Percentiles rank a stretch among this genome's conserved stretches.
These are phyloP conservation scores for Leishmania arabica DNA, from an alignment of 208 protist genomes.

Conservation along the genomic window DNA sequence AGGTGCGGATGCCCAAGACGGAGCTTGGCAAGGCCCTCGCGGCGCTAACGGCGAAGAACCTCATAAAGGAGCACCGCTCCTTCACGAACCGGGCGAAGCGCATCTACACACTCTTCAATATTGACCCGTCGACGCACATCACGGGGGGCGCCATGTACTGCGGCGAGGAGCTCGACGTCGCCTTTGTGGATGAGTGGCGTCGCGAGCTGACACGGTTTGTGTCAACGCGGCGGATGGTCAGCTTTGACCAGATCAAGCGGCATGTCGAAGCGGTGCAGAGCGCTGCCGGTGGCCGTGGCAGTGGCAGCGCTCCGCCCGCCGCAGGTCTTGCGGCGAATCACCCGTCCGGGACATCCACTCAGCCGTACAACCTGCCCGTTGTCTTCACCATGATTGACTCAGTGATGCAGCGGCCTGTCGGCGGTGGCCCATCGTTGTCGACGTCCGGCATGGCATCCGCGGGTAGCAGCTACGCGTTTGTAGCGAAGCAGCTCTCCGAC, in stretches of 20 bases:
- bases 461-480: not conserved
- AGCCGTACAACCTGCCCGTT: not conserved
- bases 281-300: conserved; percentile 3
- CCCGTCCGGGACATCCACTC: not conserved
- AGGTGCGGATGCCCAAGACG: conserved; percentile 58
- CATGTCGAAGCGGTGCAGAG: conserved; percentile 47
- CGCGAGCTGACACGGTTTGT: conserved; percentile 24
- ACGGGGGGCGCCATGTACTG: conserved; percentile 88
- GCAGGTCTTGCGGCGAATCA: not conserved
- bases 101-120: conserved; percentile 81
- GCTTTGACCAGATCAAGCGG: conserved; percentile 57
- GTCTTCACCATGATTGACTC: conserved; percentile 30
- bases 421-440: not conserved
- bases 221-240: conserved; percentile 51
- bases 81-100: conserved; percentile 84
- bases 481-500: conserved; percentile 33
- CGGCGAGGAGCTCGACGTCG: conserved; percentile 79
- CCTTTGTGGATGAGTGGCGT: conserved; percentile 80
- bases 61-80: conserved; percentile 80
- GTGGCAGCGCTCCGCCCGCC: not conserved
- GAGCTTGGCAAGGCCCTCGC: conserved; percentile 75
- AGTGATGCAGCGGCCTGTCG: conserved; percentile 2
- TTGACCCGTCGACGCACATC: conserved; percentile 74
- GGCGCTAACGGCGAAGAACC: conserved; percentile 48
- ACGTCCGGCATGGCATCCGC: not conserved